phyloP scores from a whole-genome alignment of 2,329 filamentous ascomycete species.

The Fusarium pseudoanthophilum region DNA sequence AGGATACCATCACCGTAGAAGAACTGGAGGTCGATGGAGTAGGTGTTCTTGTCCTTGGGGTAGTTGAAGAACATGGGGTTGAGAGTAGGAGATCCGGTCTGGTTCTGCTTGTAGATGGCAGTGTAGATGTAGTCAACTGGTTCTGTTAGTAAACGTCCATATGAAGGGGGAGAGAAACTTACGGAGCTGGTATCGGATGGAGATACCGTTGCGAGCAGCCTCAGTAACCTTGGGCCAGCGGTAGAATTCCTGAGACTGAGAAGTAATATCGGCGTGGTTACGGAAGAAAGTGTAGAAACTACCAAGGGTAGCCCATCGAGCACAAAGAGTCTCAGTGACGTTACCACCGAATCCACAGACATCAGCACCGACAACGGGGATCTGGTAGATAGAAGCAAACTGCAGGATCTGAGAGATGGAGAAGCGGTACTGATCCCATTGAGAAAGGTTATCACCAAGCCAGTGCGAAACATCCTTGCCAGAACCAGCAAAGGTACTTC shows the following conservation, averaged over 20 bases:
- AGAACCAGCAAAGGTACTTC: constrained; percentile 79
- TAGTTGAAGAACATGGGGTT: constrained; percentile 79
- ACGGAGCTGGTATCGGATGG: constrained; percentile 72
- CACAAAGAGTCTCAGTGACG: constrained; percentile 48
- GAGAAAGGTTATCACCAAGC: constrained; percentile 59
- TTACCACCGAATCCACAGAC: constrained; percentile 80
- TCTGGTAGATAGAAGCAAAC: constrained; percentile 73
- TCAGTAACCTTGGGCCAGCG: constrained; percentile 69
- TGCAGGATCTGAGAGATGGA: constrained; percentile 68
- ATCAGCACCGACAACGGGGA: constrained; percentile 77
- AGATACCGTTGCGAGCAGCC: constrained; percentile 74
- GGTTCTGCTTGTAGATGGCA: constrained; percentile 68
- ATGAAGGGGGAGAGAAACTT: not conserved
- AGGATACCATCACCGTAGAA: constrained; percentile 59
- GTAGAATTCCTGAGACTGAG: constrained; percentile 71
- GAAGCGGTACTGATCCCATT: constrained; percentile 68
- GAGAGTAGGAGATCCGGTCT: constrained; percentile 71
- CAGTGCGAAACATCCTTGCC: constrained; percentile 72
- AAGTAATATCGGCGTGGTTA: constrained; percentile 66
- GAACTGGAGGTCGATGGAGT: constrained; percentile 59
- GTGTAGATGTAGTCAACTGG: constrained; percentile 79
- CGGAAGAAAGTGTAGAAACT: constrained; percentile 77
- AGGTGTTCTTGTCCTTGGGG: constrained; percentile 58
- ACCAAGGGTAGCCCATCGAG: constrained; percentile 71
- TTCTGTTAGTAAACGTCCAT: not conserved